Percentiles rank a stretch among this genome's conserved stretches.
Evolutionary conservation across 192 early-diverging fungal species (phyloP).

Genomic region (Neocallimastix lanati): DNA sequence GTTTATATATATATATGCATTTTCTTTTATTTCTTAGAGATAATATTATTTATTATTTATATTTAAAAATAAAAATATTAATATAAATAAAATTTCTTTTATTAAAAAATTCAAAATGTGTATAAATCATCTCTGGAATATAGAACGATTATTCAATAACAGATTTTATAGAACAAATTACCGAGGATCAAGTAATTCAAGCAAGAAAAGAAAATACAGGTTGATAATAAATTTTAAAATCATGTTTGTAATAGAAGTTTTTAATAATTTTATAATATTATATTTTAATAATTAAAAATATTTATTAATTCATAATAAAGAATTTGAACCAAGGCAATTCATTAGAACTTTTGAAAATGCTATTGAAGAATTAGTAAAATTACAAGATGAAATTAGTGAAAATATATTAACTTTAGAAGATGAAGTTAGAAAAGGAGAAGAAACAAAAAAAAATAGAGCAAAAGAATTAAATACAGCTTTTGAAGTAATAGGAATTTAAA

Average conservation of each 20-base stretch:
- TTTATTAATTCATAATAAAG: no score
- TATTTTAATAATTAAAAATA: no score
- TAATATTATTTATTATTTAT: no score
- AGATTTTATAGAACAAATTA: neutral
- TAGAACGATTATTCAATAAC: neutral
- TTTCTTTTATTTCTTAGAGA: no score
- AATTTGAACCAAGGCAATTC: conserved; percentile 80
- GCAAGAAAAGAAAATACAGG: neutral
- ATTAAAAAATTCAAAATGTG: neutral
- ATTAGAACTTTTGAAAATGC: conserved; percentile 78
- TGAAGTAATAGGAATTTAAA: conserved; percentile 26
- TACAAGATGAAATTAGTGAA: conserved; percentile 55
- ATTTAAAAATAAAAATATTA: no score
- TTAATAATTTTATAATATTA: no score
- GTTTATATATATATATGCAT: no score
- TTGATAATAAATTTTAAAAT: neutral
- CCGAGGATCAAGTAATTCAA: neutral
- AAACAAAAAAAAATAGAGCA: conserved; percentile 54
- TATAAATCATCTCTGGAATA: neutral
- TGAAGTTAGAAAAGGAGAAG: conserved; percentile 51
- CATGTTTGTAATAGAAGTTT: no score
- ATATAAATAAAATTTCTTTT: no score
- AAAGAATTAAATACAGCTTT: conserved; percentile 60
- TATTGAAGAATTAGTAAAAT: conserved; percentile 58
- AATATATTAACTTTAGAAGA: conserved; percentile 75